Percentiles rank a stretch among this genome's conserved stretches.
Conservation (phyloP, 805 yeast species). For the Starmerella davenportii region DNA sequence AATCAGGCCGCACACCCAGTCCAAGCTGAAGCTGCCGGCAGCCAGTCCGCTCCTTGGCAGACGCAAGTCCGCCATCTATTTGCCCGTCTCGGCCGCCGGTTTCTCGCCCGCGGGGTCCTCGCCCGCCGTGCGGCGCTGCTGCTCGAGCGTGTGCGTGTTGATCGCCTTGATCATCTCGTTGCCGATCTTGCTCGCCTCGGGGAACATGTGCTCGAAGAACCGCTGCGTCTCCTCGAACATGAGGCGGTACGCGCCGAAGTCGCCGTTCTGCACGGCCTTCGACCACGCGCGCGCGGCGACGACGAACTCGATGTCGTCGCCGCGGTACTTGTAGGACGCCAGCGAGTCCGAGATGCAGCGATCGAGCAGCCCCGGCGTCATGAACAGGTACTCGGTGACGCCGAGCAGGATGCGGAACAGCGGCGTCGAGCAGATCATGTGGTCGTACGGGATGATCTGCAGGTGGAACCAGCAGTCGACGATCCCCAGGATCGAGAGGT, state of each 20-base stretch:
- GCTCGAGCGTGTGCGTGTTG: conserved; percentile 15
- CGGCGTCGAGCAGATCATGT: conserved; percentile 92
- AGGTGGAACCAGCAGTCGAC: conserved; percentile 85
- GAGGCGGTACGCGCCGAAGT: conserved; percentile 48
- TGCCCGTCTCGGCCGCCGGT: no score
- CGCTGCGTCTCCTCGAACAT: conserved; percentile 64
- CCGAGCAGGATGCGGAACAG: conserved; percentile 81
- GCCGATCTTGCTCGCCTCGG: conserved; percentile 75
- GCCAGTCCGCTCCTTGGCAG: no score
- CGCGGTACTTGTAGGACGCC: conserved; percentile 47
- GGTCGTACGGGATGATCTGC: conserved; percentile 84
- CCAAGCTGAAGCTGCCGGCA: no score
- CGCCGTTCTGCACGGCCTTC: conserved; percentile 55
- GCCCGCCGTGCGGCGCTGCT: no score
- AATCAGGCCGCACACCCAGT: no score
- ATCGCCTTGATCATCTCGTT: conserved; percentile 62
- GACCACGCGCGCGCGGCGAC: conserved; percentile 85
- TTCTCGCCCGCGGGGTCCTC: no score
- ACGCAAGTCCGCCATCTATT: no score
- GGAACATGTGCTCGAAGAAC: conserved; percentile 73
- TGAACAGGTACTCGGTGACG: conserved; percentile 78
- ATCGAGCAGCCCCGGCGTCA: conserved; percentile 69
- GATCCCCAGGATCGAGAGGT: conserved; percentile 69
- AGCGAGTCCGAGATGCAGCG: conserved; percentile 59
- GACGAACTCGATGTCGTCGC: conserved; percentile 83